Conservation (phyloP, 805 yeast species). For the Lipomyces chichibuensis region DNA sequence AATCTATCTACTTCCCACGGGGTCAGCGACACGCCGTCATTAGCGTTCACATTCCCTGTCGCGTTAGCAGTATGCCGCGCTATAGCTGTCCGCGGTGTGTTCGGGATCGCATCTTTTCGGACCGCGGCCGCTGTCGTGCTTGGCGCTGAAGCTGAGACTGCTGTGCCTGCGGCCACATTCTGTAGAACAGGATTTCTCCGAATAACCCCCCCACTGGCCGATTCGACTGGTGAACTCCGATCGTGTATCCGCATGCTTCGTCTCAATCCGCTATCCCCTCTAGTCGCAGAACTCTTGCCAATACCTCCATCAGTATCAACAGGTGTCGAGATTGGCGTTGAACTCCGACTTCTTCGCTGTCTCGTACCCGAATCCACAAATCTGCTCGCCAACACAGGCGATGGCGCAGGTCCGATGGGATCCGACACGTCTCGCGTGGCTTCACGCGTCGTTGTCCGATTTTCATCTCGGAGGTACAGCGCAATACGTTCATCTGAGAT, state of each 20-base stretch:
- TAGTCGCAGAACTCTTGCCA: slow-evolving; percentile 23
- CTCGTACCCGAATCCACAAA: slow-evolving; percentile 8
- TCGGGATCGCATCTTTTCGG: slow-evolving; percentile 8
- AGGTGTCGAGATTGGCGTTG: not conserved
- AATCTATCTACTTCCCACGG: slow-evolving; percentile 34
- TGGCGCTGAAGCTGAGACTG: slow-evolving; percentile 14
- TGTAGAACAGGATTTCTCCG: not conserved
- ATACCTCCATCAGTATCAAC: slow-evolving; percentile 16
- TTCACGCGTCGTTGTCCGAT: slow-evolving; percentile 33
- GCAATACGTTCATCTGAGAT: slow-evolving; percentile 69
- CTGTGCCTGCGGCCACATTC: not conserved
- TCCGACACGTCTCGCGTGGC: slow-evolving; percentile 23
- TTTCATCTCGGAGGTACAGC: slow-evolving; percentile 64
- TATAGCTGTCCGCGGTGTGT: slow-evolving; percentile 8
- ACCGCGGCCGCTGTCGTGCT: slow-evolving; percentile 25
- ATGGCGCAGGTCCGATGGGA: slow-evolving; percentile 32
- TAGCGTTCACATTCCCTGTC: not conserved
- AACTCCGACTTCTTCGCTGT: slow-evolving; percentile 3
- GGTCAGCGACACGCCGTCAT: slow-evolving; percentile 14
- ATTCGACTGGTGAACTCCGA: not conserved
- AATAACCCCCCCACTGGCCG: not conserved
- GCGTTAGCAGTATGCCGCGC: slow-evolving; percentile 1
- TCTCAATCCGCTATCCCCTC: not conserved
- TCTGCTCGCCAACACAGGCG: slow-evolving; percentile 22
- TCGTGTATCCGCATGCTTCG: not conserved